These are phyloP conservation scores for Solanum chaucha DNA, from an alignment of 257 asterid species.

Conservation along the genomic window DNA sequence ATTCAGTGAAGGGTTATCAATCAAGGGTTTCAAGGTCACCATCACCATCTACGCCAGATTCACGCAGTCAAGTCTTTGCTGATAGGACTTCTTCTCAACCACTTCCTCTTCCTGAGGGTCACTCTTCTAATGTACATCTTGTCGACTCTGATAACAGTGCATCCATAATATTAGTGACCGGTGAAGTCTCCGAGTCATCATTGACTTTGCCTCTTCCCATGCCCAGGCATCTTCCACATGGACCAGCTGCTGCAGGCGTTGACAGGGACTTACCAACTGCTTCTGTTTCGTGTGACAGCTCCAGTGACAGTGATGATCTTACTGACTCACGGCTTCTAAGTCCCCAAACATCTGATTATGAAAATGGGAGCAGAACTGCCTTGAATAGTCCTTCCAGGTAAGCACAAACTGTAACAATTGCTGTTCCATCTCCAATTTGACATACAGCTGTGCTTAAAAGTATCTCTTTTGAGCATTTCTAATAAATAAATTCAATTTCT, in stretches of 20 bases:
- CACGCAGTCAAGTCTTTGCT: slow-evolving; percentile 24
- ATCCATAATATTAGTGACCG: slow-evolving; percentile 10
- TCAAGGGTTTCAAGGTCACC: slow-evolving; percentile 21
- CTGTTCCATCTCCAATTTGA: background rate
- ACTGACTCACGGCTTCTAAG: slow-evolving; percentile 27
- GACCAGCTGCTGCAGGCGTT: slow-evolving; percentile 14
- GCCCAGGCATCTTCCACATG: slow-evolving; percentile 1
- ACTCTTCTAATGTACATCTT: background rate
- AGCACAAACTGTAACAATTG: slow-evolving; percentile 9
- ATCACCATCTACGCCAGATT: slow-evolving; percentile 23
- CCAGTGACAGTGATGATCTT: slow-evolving; percentile 36
- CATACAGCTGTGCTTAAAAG: background rate
- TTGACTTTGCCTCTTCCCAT: slow-evolving; percentile 16
- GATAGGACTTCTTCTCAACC: slow-evolving; percentile 33
- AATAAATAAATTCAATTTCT: background rate
- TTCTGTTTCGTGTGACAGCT: slow-evolving; percentile 31
- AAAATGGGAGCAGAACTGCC: slow-evolving; percentile 27
- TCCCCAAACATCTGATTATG: slow-evolving; percentile 38
- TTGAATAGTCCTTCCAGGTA: slow-evolving; percentile 41
- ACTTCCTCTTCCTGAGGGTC: slow-evolving; percentile 37
- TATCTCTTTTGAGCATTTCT: background rate
- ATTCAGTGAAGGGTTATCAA: slow-evolving; percentile 22
- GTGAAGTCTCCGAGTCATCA: slow-evolving; percentile 15
- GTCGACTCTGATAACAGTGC: slow-evolving; percentile 15
- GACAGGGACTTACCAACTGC: slow-evolving; percentile 24